Conservation (phyloP, 148 eudicot genomes). For the Vaccinium darrowii region DNA sequence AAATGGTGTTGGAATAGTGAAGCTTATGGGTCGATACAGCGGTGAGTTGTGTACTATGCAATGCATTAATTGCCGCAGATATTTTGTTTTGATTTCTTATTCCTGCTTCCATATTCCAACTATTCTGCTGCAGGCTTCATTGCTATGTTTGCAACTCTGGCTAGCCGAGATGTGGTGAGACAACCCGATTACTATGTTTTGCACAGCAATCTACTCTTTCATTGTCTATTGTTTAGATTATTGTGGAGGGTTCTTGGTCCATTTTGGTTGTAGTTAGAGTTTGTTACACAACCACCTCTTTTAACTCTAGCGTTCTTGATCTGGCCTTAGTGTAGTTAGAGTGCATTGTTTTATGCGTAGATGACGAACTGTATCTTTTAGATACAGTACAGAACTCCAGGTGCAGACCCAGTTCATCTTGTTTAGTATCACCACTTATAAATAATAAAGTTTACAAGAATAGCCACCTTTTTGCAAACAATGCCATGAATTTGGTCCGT, state of each 20-base stretch:
- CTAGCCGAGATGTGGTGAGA: slow-evolving; percentile 61
- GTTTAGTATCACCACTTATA: neutral
- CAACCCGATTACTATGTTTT: neutral
- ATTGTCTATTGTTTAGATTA: neutral
- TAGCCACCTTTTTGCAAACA: neutral
- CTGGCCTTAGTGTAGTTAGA: neutral
- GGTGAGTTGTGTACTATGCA: slow-evolving; percentile 27
- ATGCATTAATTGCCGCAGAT: neutral
- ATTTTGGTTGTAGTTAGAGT: neutral
- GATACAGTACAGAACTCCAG: neutral
- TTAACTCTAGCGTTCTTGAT: neutral
- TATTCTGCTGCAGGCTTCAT: slow-evolving; percentile 45
- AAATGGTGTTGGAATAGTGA: slow-evolving; percentile 62
- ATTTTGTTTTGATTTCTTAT: slow-evolving; percentile 1
- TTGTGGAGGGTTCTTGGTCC: neutral
- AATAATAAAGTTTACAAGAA: neutral
- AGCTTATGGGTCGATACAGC: slow-evolving; percentile 62
- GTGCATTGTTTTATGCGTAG: neutral
- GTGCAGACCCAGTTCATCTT: slow-evolving; percentile 7
- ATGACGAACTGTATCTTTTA: neutral
- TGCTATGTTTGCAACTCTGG: slow-evolving; percentile 56
- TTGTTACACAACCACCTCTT: neutral
- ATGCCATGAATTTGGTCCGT: neutral
- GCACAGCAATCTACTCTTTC: neutral
- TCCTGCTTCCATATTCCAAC: slow-evolving; percentile 7